A percentile compares a stretch with the other conserved stretches of the same genome.
Conservation (phyloP, 2,329 filamentous ascomycete species). For the Ophiosphaerella herpotricha region DNA sequence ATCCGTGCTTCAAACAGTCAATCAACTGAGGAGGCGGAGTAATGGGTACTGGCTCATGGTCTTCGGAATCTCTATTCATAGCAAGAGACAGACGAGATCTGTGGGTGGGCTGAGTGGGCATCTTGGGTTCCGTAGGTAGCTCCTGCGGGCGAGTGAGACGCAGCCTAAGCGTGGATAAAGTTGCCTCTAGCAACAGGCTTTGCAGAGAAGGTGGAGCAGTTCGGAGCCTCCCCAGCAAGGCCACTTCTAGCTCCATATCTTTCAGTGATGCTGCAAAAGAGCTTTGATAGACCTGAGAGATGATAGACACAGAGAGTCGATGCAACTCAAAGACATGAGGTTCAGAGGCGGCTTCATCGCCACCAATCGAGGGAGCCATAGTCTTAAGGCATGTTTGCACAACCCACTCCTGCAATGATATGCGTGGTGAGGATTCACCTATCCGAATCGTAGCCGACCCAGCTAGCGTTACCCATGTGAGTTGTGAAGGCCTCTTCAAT, state of each 20-base stretch:
- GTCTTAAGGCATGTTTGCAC: conserved; percentile 68
- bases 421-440: conserved; percentile 53
- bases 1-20: conserved; percentile 81
- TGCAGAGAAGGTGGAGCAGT: conserved; percentile 69
- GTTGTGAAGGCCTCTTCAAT: conserved; percentile 68
- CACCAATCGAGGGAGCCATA: conserved; percentile 53
- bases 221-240: conserved; percentile 70
- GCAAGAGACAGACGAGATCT: conserved; percentile 38
- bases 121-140: conserved; percentile 25
- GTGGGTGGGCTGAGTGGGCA: conserved; percentile 22
- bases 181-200: conserved; percentile 76
- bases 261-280: conserved; percentile 64
- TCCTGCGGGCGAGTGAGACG: conserved; percentile 40
- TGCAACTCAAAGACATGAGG: conserved; percentile 67
- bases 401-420: conserved; percentile 68
- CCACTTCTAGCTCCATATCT: conserved; percentile 69
- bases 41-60: conserved; percentile 40
- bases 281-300: conserved; percentile 67
- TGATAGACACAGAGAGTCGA: conserved; percentile 68
- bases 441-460: conserved; percentile 61
- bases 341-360: conserved; percentile 39
- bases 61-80: conserved; percentile 34
- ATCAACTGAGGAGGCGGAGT: conserved; percentile 72
- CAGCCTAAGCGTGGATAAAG: conserved; percentile 74
- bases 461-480: conserved; percentile 72